phyloP scores from a whole-genome alignment of 768 basidiomycete genomes.

The Thelephora ganbajun region DNA sequence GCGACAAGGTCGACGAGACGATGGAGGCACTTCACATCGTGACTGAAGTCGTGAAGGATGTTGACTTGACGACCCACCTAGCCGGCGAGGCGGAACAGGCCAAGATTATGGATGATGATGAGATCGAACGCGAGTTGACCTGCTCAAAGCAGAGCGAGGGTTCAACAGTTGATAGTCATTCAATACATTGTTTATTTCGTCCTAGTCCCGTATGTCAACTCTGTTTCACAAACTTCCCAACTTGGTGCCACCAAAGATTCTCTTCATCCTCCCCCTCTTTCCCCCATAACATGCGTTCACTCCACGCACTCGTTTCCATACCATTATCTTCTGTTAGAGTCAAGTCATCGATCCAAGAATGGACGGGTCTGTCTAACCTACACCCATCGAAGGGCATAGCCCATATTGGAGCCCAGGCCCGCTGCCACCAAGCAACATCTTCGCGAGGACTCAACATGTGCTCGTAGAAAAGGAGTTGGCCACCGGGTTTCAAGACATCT shows the following conservation, averaged over 20 bases:
- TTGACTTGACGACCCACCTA: no score
- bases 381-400: slow-evolving; percentile 46
- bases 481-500: slow-evolving; percentile 48
- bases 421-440: slow-evolving; percentile 61
- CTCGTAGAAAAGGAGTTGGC: slow-evolving; percentile 53
- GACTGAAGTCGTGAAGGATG: no score
- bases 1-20: no score
- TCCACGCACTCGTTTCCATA: slow-evolving; percentile 31
- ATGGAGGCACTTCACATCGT: no score
- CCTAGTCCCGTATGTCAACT: no score
- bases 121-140: no score
- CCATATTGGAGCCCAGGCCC: slow-evolving; percentile 65
- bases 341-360: slow-evolving; percentile 24
- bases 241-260: slow-evolving; percentile 43
- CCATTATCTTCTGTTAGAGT: no score
- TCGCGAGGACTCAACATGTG: slow-evolving; percentile 42
- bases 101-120: no score
- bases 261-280: slow-evolving; percentile 42
- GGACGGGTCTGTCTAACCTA: slow-evolving; percentile 41
- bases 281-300: slow-evolving; percentile 27
- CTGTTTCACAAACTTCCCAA: slow-evolving; percentile 41
- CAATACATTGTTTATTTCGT: no score
- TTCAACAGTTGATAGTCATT: no score
- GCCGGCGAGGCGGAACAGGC: no score
- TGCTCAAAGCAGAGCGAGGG: no score